Conservation (phyloP, 352 stramenopile genomes). For the Sclerospora graminicola region DNA sequence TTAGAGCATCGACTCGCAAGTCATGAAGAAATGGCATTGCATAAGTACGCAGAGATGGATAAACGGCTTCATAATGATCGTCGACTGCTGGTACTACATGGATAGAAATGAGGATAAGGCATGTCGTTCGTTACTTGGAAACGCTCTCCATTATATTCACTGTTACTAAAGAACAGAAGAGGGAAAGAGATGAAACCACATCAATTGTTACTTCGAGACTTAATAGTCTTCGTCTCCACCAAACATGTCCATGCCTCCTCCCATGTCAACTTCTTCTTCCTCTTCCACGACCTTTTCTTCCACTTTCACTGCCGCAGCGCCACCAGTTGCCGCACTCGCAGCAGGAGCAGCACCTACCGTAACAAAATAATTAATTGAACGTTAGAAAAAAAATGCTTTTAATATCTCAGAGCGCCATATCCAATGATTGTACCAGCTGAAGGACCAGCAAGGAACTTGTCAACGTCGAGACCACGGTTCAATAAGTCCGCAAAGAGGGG, state of each 20-base stretch:
- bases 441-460: constrained; percentile 83
- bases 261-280: constrained; percentile 81
- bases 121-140: too few relatives aligned
- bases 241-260: constrained; percentile 84
- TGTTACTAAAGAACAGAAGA: constrained; percentile 25
- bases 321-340: constrained; percentile 36
- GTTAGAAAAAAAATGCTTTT: not conserved
- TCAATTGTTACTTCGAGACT: constrained; percentile 6
- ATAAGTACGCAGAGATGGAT: constrained; percentile 92
- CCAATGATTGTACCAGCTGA: constrained; percentile 66
- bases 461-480: constrained; percentile 66
- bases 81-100: constrained; percentile 64
- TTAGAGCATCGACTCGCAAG: constrained; percentile 87
- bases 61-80: constrained; percentile 83
- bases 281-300: constrained; percentile 67
- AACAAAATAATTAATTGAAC: not conserved
- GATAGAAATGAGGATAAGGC: constrained; percentile 35
- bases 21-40: constrained; percentile 90
- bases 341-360: constrained; percentile 41
- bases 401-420: too few relatives aligned
- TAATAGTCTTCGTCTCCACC: constrained; percentile 81
- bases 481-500: constrained; percentile 81
- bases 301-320: constrained; percentile 31
- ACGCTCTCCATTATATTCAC: constrained; percentile 76
- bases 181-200: constrained; percentile 13